Percentiles rank a stretch among this genome's conserved stretches.
These are phyloP conservation scores for Luvunga scandens DNA, from an alignment of 345 rosid genomes.

Conservation along the genomic window DNA sequence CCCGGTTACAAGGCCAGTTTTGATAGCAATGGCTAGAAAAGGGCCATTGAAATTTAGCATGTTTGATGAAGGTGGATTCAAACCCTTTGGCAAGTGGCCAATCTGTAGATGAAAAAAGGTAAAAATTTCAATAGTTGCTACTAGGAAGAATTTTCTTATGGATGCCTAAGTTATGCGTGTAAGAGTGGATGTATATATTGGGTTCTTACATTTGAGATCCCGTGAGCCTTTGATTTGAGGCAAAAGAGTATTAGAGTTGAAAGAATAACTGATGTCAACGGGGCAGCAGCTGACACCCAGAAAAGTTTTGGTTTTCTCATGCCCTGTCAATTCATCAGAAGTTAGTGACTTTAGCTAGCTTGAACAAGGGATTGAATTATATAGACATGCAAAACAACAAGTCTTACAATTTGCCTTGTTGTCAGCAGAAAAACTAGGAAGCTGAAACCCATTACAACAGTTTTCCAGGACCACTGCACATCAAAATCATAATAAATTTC, in stretches of 20 bases:
- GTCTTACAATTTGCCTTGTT: slow-evolving; percentile 74
- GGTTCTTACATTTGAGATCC: slow-evolving; percentile 67
- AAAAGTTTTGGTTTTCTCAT: slow-evolving; percentile 81
- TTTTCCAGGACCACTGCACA: slow-evolving; percentile 96
- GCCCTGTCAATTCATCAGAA: slow-evolving; percentile 47
- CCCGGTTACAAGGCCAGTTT: slow-evolving; percentile 88
- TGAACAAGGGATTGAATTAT: background rate
- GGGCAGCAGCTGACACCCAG: slow-evolving; percentile 97
- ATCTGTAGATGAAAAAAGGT: slow-evolving; percentile 43
- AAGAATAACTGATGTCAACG: slow-evolving; percentile 71
- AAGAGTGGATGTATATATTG: background rate
- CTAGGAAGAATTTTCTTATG: background rate
- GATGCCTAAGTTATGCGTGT: background rate
- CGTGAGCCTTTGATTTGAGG: slow-evolving; percentile 57
- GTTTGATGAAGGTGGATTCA: slow-evolving; percentile 90
- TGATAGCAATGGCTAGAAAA: slow-evolving; percentile 65
- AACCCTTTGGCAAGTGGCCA: slow-evolving; percentile 85
- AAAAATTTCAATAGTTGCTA: background rate
- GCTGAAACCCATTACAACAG: slow-evolving; percentile 62
- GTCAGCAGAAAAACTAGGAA: slow-evolving; percentile 69
- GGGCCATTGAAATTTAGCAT: slow-evolving; percentile 63
- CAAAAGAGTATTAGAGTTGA: slow-evolving; percentile 56
- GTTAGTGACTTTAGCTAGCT: background rate
- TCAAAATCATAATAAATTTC: background rate
- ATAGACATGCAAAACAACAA: slow-evolving; percentile 6